These are phyloP conservation scores for Xerocomus brunneocitrinus DNA, from an alignment of 768 basidiomycete genomes.

Conservation along the genomic window DNA sequence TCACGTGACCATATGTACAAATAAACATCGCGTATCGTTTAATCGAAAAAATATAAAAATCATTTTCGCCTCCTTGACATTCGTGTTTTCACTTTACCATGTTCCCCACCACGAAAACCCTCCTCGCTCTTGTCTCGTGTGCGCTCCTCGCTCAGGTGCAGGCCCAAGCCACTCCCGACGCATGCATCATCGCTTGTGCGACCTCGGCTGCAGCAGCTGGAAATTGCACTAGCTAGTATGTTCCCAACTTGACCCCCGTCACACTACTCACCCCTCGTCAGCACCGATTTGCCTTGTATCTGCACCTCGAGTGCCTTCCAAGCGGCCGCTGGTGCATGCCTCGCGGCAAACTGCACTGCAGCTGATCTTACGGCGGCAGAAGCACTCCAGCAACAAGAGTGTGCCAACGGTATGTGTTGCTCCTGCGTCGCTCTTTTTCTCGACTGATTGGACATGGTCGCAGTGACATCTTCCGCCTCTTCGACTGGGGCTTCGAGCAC, in stretches of 20 bases:
- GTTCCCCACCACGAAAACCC: slow-evolving; percentile 19
- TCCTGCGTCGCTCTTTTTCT: neutral
- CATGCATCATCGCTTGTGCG: slow-evolving; percentile 13
- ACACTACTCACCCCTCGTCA: slow-evolving; percentile 8
- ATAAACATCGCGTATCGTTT: neutral
- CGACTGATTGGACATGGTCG: neutral
- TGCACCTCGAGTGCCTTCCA: slow-evolving; percentile 40
- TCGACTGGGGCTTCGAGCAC: neutral
- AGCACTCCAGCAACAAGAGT: slow-evolving; percentile 30
- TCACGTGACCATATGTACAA: neutral
- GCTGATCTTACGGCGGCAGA: slow-evolving; percentile 30
- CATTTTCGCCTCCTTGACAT: neutral
- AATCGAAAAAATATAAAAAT: neutral
- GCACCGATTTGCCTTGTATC: slow-evolving; percentile 37
- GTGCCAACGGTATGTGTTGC: slow-evolving; percentile 22
- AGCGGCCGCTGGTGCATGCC: slow-evolving; percentile 27
- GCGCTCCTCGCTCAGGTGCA: slow-evolving; percentile 23
- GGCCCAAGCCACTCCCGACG: neutral
- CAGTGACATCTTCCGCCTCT: neutral
- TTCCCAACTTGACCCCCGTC: neutral
- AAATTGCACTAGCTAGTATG: slow-evolving; percentile 18
- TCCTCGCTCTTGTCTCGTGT: slow-evolving; percentile 12
- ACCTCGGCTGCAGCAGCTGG: neutral
- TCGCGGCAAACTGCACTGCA: slow-evolving; percentile 31
- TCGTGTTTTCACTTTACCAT: slow-evolving; percentile 1